phyloP scores from a whole-genome alignment of 1,139 yeast genomes.

The Pichia sp. region DNA sequence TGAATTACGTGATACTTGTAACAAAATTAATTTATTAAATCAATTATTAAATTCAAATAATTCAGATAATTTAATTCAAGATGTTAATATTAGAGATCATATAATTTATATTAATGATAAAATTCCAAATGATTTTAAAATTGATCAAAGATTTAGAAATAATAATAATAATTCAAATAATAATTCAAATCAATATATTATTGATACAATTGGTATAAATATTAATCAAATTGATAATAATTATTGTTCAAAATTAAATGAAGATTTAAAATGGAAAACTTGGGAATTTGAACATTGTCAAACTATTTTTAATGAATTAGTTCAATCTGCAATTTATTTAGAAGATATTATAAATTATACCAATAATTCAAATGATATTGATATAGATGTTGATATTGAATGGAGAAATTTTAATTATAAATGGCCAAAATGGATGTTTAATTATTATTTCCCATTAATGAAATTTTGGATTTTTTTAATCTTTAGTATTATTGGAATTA shows the following conservation, averaged over 20 bases:
- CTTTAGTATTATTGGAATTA: constrained; percentile 43
- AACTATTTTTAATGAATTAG: constrained; percentile 36
- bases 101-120: constrained; percentile 22
- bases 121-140: constrained; percentile 23
- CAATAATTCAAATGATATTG: no score
- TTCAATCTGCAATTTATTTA: constrained; percentile 33
- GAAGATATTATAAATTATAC: constrained; percentile 36
- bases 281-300: constrained; percentile 39
- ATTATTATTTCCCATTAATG: constrained; percentile 36
- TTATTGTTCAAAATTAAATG: constrained; percentile 30
- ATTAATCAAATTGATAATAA: constrained; percentile 32
- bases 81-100: constrained; percentile 30
- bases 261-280: constrained; percentile 35
- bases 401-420: no score
- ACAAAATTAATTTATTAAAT: constrained; percentile 50
- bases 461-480: constrained; percentile 36
- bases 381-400: no score
- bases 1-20: constrained; percentile 57
- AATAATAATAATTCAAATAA: not conserved
- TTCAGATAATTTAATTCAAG: no score
- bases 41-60: constrained; percentile 16
- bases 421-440: constrained; percentile 6
- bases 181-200: constrained; percentile 6
- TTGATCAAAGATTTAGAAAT: constrained; percentile 12
- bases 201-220: constrained; percentile 4